Conservation (phyloP, 2,329 filamentous ascomycete species). For the Thelonectria olida region DNA sequence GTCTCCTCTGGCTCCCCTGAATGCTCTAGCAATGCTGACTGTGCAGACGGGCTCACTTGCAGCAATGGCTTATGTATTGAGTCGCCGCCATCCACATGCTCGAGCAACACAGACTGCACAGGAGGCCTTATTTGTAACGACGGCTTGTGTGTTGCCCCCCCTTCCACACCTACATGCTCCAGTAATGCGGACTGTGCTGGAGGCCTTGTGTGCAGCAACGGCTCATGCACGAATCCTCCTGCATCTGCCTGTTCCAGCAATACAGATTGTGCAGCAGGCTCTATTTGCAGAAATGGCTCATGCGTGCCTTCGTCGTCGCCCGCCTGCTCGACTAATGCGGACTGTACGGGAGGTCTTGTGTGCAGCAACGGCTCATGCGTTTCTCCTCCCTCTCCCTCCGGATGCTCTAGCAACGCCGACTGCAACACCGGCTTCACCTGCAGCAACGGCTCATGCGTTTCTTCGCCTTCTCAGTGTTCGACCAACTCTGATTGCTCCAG, state of each 20-base stretch:
- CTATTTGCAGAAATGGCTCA: background rate
- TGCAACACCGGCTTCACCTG: no score
- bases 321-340: background rate
- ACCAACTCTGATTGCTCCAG: background rate
- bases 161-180: background rate
- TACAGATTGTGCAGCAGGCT: background rate
- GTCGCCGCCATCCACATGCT: background rate
- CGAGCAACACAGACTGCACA: background rate
- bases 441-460: no score
- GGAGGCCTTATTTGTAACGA: background rate
- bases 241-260: background rate
- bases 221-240: background rate
- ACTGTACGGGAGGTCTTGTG: background rate
- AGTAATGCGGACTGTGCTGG: background rate
- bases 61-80: background rate
- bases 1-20: background rate
- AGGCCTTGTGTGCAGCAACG: background rate
- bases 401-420: no score
- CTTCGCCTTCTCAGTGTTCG: no score
- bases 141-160: background rate
- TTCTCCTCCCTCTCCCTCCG: background rate
- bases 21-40: background rate
- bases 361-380: background rate
- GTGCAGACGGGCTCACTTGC: background rate
- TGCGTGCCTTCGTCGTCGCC: background rate